Percentiles rank a stretch among this genome's conserved stretches.
These are phyloP conservation scores for Didymella keratinophila DNA, from an alignment of 2,329 filamentous ascomycete genomes.

Conservation along the genomic window DNA sequence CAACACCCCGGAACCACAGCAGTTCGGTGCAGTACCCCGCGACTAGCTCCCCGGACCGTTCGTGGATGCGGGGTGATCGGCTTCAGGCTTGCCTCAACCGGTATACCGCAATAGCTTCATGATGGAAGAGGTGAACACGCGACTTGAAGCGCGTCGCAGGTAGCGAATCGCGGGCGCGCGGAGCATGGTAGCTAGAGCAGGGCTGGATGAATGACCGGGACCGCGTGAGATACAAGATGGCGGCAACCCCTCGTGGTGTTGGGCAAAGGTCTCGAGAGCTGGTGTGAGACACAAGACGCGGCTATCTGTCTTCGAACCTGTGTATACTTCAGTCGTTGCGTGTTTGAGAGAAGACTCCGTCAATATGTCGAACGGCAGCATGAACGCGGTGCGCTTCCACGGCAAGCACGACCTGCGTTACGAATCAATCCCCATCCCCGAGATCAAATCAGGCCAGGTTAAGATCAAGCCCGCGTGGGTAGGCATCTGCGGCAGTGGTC, in stretches of 20 bases:
- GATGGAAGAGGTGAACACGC: conserved; percentile 18
- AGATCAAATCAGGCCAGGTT: conserved; percentile 52
- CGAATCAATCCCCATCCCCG: conserved; percentile 53
- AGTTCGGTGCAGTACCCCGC: conserved; percentile 27
- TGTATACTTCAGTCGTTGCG: not conserved
- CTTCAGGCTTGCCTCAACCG: conserved; percentile 30
- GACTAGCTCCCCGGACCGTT: conserved; percentile 6
- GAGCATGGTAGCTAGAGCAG: conserved; percentile 3
- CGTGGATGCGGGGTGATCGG: conserved; percentile 33
- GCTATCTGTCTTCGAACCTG: not conserved
- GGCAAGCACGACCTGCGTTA: conserved; percentile 55
- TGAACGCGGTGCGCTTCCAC: conserved; percentile 59
- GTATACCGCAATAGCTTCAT: conserved; percentile 25
- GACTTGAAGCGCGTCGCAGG: conserved; percentile 9
- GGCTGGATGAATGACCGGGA: conserved; percentile 6
- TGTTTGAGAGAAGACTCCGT: not conserved
- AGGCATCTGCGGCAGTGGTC: conserved; percentile 51
- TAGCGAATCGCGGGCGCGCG: conserved; percentile 9
- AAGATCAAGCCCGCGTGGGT: conserved; percentile 54
- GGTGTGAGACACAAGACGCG: conserved; percentile 7
- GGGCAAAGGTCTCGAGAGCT: not conserved
- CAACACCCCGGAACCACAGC: not conserved
- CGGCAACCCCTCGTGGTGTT: not conserved
- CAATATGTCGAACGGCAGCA: conserved; percentile 39
- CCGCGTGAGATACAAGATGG: conserved; percentile 6